Percentiles rank a stretch among this genome's conserved stretches.
Conservation (phyloP, 1,284 basidiomycete genomes). For the Phellopilus nigrolimitatus region DNA sequence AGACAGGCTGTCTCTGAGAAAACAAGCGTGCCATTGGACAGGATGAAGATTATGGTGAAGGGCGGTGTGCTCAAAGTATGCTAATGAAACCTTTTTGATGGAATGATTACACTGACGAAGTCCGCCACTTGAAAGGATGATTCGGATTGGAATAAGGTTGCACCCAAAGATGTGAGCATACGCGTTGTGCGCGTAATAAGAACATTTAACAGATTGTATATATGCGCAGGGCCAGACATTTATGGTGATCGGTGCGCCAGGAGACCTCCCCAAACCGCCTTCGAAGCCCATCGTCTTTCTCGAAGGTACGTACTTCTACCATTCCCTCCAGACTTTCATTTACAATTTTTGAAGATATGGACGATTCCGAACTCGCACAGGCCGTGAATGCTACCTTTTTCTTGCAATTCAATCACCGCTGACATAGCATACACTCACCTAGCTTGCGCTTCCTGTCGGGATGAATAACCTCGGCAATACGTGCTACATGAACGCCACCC, state of each 20-base stretch:
- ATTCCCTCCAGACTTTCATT: slow-evolving; percentile 14
- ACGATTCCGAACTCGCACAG: slow-evolving; percentile 74
- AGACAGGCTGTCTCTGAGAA: slow-evolving; percentile 78
- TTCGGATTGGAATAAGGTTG: slow-evolving; percentile 78
- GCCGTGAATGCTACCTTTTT: slow-evolving; percentile 41
- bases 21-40: slow-evolving; percentile 84
- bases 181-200: neutral
- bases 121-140: slow-evolving; percentile 69
- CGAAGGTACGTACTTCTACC: slow-evolving; percentile 46
- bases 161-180: slow-evolving; percentile 64
- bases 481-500: slow-evolving; percentile 94
- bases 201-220: neutral
- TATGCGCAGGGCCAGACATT: slow-evolving; percentile 62
- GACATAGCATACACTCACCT: slow-evolving; percentile 4
- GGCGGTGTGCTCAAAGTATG: slow-evolving; percentile 84
- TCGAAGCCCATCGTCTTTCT: slow-evolving; percentile 75
- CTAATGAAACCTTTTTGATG: slow-evolving; percentile 24
- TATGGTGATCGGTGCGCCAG: slow-evolving; percentile 90
- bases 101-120: slow-evolving; percentile 15
- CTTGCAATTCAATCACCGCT: slow-evolving; percentile 5
- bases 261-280: slow-evolving; percentile 87
- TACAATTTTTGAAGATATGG: slow-evolving; percentile 63
- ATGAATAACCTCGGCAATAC: slow-evolving; percentile 81
- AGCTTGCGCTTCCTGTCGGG: slow-evolving; percentile 67
- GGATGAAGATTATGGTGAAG: slow-evolving; percentile 98